Evolutionary conservation across 768 basidiomycete genomes (phyloP).

Genomic region (Lyophyllum shimeji): DNA sequence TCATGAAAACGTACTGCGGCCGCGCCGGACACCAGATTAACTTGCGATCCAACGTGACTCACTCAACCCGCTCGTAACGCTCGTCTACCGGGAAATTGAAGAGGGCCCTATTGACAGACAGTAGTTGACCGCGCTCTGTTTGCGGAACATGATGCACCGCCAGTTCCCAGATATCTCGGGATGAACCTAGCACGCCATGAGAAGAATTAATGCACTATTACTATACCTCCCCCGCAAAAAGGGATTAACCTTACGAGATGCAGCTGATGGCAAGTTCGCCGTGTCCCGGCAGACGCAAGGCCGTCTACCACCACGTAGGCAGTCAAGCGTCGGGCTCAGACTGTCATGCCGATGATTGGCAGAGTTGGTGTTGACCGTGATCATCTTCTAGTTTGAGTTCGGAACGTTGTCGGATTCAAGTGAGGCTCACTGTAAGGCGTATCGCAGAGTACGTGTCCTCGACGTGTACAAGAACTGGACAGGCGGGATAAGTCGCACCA

Average conservation of each 20-base stretch:
- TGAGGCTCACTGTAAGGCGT: background rate
- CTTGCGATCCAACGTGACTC: slow-evolving; percentile 28
- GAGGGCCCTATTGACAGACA: slow-evolving; percentile 34
- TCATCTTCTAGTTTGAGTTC: too few relatives aligned
- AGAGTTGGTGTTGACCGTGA: too few relatives aligned
- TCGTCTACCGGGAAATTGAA: slow-evolving; percentile 28
- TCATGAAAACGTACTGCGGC: slow-evolving; percentile 26
- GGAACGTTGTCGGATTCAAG: background rate
- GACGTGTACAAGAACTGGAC: too few relatives aligned
- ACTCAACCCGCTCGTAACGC: slow-evolving; percentile 30
- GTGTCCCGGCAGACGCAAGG: background rate
- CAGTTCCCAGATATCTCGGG: slow-evolving; percentile 34
- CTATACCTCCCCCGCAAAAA: background rate
- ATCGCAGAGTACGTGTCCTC: too few relatives aligned
- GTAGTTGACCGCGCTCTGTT: slow-evolving; percentile 14
- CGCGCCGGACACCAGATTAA: slow-evolving; percentile 26
- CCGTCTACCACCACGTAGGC: too few relatives aligned
- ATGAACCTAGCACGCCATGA: slow-evolving; percentile 19
- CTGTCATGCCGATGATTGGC: too few relatives aligned
- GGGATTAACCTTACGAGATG: background rate
- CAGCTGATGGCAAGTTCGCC: background rate
- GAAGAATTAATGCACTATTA: background rate
- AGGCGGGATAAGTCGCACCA: too few relatives aligned
- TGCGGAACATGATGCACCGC: slow-evolving; percentile 22
- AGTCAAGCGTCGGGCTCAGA: too few relatives aligned